A percentile compares a stretch with the other conserved stretches of the same genome.
Conservation (phyloP, 192 early-diverging fungal species). For the Coemansia biformis region DNA sequence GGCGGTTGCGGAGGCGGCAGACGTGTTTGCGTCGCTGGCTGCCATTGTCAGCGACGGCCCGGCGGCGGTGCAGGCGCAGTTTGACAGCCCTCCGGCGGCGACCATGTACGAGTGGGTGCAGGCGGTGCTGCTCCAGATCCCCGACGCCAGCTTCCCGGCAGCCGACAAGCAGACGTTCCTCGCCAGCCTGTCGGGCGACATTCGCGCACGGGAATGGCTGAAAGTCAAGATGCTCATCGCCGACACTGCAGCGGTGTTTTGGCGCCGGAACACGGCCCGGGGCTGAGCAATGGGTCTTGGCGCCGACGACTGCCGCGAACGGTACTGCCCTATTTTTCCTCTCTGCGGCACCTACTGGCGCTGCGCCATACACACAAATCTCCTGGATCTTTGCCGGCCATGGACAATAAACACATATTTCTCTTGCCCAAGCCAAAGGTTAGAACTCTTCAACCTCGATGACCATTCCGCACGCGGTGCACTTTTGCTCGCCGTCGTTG, state of each 20-base stretch:
- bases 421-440: too few relatives aligned
- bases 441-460: slow-evolving; percentile 70
- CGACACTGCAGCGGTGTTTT: slow-evolving; percentile 33
- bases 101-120: slow-evolving; percentile 38
- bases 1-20: slow-evolving; percentile 24
- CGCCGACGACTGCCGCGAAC: too few relatives aligned
- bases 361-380: too few relatives aligned
- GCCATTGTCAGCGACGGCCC: slow-evolving; percentile 41
- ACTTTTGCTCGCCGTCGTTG: slow-evolving; percentile 55
- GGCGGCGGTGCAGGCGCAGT: slow-evolving; percentile 8
- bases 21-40: slow-evolving; percentile 24
- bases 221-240: slow-evolving; percentile 18
- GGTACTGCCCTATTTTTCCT: too few relatives aligned
- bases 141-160: slow-evolving; percentile 21
- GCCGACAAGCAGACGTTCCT: slow-evolving; percentile 30
- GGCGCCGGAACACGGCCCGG: slow-evolving; percentile 20
- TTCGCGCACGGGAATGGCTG: slow-evolving; percentile 31
- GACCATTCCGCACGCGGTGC: slow-evolving; percentile 59
- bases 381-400: too few relatives aligned
- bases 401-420: too few relatives aligned
- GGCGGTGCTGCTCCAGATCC: slow-evolving; percentile 34
- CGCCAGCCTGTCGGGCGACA: slow-evolving; percentile 17
- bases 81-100: slow-evolving; percentile 20
- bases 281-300: too few relatives aligned
- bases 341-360: too few relatives aligned